Evolutionary conservation across 306 rosid genomes (phyloP), one percentile per base, ranked within the genome.

Genomic region (Coriaria nepalensis): DNA sequence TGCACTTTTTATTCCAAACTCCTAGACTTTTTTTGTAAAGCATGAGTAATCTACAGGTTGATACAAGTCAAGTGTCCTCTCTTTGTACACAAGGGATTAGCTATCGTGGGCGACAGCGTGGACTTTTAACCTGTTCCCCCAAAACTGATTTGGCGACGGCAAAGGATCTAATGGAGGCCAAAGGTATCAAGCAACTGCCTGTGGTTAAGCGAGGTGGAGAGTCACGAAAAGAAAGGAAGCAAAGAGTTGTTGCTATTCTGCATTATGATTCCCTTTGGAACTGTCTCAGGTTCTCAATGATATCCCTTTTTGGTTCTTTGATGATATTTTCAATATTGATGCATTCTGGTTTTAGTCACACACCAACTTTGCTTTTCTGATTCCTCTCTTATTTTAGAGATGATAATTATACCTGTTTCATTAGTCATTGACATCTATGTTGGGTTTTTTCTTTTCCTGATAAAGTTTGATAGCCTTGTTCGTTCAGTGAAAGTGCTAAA

Each of bases 101-200:
- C 65, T 90, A 85, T 47, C 86, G 77, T 10, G 98, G 96, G 52
- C 74, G 60, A 62, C 78, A 59, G 10, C 95, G 98, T 37, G 93
- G 94, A 44, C 66, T 90, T 45, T 54, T 82, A 63, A 90, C 94
- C 45, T 90, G 98, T 57, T 82, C 73, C 56, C 87, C 94, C 14
- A 87, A 79, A 64, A 71, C 81, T 20, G 73, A 57, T 74, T 73
- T 90, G 73, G 80, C 93, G 52, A 64, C 69, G 68, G 93, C 98
- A 51, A 82, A 73, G 73, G 96, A 90, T 51, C 79, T 90, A 57
- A 90, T 90, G 95, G 98, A 90, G 68, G 98, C 98, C 50, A 85
- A 69, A 70, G 98, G 80, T 52, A 55, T 81, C 57, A 85, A 78
- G 64, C 98, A 90, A 70, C 74, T 90, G 51, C 98, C 98, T 0